Evolutionary conservation across 257 asterid species (phyloP).

Genomic region (Nicotiana obtusifolia): DNA sequence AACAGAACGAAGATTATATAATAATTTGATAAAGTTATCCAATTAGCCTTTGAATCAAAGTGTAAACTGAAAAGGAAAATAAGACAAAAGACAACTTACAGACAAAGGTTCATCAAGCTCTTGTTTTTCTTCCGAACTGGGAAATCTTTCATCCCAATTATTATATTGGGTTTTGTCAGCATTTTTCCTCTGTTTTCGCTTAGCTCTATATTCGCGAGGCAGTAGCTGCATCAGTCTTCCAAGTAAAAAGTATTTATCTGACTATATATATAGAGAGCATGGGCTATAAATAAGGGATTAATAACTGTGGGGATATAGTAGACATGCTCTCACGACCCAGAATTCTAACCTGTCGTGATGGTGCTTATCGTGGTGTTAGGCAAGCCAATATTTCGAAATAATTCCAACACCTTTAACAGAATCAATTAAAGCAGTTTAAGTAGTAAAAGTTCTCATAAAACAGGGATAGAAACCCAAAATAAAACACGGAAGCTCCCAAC

Average conservation of each 20-base stretch:
- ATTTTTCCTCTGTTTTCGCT: background rate
- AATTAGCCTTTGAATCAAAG: background rate
- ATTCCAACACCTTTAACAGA: no score
- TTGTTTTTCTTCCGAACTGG: background rate
- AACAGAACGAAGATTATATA: background rate
- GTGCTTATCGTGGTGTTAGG: no score
- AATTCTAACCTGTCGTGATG: no score
- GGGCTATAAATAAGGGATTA: background rate
- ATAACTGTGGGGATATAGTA: no score
- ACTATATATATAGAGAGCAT: background rate
- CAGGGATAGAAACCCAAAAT: no score
- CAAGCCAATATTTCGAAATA: no score
- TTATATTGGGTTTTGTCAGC: background rate
- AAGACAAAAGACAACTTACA: background rate
- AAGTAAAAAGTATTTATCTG: background rate
- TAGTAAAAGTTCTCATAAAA: no score
- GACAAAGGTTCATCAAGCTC: background rate
- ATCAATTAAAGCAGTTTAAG: no score
- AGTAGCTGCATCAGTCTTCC: background rate
- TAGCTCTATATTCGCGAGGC: background rate
- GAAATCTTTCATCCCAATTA: background rate
- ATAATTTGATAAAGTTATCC: background rate
- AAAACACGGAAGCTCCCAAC: no score
- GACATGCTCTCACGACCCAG: no score
- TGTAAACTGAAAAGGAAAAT: no score